phyloP scores from a whole-genome alignment of 2,329 filamentous ascomycete genomes.

The Coniochaeta hoffmannii region DNA sequence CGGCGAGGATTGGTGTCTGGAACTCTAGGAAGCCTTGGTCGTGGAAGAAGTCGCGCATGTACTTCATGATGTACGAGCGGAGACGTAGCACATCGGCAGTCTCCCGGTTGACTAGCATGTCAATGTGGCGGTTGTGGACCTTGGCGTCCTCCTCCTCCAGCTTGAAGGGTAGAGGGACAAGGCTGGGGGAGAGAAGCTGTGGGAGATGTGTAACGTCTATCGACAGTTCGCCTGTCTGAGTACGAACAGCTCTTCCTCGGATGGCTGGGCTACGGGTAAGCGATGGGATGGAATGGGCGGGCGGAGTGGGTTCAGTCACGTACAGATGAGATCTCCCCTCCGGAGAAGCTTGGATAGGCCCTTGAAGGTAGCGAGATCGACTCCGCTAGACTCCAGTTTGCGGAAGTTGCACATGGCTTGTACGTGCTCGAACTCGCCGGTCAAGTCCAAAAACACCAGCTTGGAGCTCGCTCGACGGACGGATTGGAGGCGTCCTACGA shows the following conservation, averaged over 20 bases:
- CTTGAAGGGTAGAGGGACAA: slow-evolving; percentile 69
- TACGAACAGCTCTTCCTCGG: slow-evolving; percentile 62
- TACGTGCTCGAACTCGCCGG: slow-evolving; percentile 62
- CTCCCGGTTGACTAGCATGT: slow-evolving; percentile 69
- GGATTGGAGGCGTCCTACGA: slow-evolving; percentile 60
- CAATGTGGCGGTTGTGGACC: slow-evolving; percentile 73
- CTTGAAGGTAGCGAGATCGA: slow-evolving; percentile 41
- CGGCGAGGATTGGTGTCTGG: slow-evolving; percentile 80
- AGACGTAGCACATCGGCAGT: slow-evolving; percentile 64
- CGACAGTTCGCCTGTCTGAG: slow-evolving; percentile 67
- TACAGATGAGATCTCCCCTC: slow-evolving; percentile 79
- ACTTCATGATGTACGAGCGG: slow-evolving; percentile 66
- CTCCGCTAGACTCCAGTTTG: slow-evolving; percentile 28
- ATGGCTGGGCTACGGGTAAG: slow-evolving; percentile 44
- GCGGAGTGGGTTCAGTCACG: slow-evolving; percentile 27
- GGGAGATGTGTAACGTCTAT: slow-evolving; percentile 63
- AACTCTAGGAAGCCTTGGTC: slow-evolving; percentile 74
- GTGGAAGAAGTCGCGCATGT: slow-evolving; percentile 67
- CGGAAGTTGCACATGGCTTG: slow-evolving; percentile 71
- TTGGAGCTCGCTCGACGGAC: slow-evolving; percentile 66
- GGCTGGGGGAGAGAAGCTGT: slow-evolving; percentile 64
- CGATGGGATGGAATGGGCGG: not conserved
- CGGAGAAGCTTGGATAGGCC: slow-evolving; percentile 59
- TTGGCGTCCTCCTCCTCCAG: slow-evolving; percentile 65
- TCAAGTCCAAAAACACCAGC: slow-evolving; percentile 77